These are phyloP conservation scores for Cercospora janseana DNA, from an alignment of 2,329 filamentous ascomycete species.

Conservation along the genomic window DNA sequence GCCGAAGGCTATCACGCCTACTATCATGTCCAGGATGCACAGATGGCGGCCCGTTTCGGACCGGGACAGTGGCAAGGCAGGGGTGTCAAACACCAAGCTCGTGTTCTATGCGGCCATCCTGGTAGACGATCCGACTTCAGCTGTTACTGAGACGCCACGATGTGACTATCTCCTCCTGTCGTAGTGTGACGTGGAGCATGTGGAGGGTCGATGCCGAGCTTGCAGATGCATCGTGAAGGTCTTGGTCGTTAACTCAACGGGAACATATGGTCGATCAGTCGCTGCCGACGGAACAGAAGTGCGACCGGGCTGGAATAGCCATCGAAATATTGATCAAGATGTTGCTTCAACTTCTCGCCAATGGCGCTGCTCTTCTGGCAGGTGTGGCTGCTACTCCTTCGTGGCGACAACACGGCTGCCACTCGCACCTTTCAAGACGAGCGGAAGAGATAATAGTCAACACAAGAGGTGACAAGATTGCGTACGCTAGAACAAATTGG, in stretches of 20 bases:
- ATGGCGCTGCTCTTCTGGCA: slow-evolving; percentile 2
- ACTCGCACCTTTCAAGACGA: slow-evolving; percentile 29
- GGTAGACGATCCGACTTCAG: no score
- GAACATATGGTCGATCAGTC: background rate
- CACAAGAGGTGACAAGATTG: slow-evolving; percentile 38
- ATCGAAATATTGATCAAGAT: slow-evolving; percentile 2
- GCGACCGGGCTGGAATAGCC: no score
- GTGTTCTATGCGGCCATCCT: no score
- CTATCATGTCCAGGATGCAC: no score
- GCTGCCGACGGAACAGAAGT: background rate
- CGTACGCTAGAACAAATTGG: slow-evolving; percentile 60
- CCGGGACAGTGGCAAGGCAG: background rate
- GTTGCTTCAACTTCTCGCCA: slow-evolving; percentile 7
- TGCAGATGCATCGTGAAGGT: background rate
- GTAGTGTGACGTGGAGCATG: background rate
- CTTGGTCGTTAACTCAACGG: background rate
- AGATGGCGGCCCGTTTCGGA: slow-evolving; percentile 6
- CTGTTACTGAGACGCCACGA: no score
- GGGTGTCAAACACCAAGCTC: slow-evolving; percentile 2
- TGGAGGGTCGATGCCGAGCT: background rate
- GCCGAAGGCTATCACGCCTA: background rate
- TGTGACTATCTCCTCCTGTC: no score
- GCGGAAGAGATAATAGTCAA: slow-evolving; percentile 37
- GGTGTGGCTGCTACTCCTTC: slow-evolving; percentile 8
- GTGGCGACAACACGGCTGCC: slow-evolving; percentile 24